Base-by-base conservation (phyloP, 305 asterid genomes). In the Fraxinus latifolia region DNA sequence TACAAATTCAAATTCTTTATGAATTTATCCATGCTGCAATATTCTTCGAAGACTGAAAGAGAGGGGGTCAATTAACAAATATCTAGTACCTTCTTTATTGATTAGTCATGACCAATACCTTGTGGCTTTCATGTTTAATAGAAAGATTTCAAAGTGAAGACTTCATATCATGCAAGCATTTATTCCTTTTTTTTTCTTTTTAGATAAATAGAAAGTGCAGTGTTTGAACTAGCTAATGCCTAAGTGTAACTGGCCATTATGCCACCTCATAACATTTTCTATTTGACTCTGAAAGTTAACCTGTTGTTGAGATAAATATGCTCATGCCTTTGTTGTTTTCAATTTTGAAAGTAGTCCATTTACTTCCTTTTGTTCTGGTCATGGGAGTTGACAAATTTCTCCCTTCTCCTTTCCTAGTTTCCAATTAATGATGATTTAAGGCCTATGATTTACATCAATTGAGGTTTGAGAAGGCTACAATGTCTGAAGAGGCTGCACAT, bases 401-500 rank as follows among this genome's bases (percentile, higher is more conserved):
- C 42, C 44, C 2, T 50, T 5, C 60, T 31, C 71, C 27, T 79
- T 73, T 68, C 42, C 76, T 77, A 86, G 84, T 78, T 81, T 83
- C 34, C 29, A 37, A 32, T 7, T 29, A 68, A 25, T 11, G 11
- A 17, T 7, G 72, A 53, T 70, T 67, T 83, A 17, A 80, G 75
- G 83, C 76, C 76, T 8, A 29, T 75, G 62, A 42, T 80, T 83
- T 80, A 84, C 87, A 39, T 47, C 76, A 77, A 47, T 75, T 84
- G 71, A 39, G 76, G 72, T 34, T 80, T 82, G 80, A 44, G 82
- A 72, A 84, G 80, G 53, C 83, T 53, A 80, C 76, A 77, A 92
- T 95, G 97, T 90, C 95, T 60, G 98, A 92, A 83, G 97, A 92
- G 78, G 92, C 86, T 71, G 95, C 83, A 58, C 92, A 89, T 27